Conservation (phyloP, 768 basidiomycete species). For the Ramaria sp. region DNA sequence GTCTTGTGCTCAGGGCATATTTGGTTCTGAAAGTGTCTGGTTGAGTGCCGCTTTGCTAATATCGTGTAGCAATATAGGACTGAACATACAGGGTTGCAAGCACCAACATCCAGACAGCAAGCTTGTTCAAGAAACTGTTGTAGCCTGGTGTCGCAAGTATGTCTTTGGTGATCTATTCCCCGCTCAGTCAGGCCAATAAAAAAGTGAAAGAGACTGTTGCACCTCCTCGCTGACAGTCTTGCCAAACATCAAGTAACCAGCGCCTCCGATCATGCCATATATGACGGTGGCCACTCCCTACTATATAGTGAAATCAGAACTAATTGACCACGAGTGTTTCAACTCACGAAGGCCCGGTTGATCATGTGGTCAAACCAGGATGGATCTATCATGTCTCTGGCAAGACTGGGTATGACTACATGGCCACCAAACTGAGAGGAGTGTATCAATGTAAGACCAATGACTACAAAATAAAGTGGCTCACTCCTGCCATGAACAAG, state of each 20-base stretch:
- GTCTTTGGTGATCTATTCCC: slow-evolving; percentile 66
- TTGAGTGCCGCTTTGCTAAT: slow-evolving; percentile 5
- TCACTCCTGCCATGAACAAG: slow-evolving; percentile 84
- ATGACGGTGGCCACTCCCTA: slow-evolving; percentile 56
- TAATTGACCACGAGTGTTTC: background rate
- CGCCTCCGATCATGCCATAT: slow-evolving; percentile 52
- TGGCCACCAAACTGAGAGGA: slow-evolving; percentile 72
- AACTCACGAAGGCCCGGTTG: slow-evolving; percentile 73
- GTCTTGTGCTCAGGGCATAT: slow-evolving; percentile 75
- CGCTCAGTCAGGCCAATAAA: background rate
- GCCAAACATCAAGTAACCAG: slow-evolving; percentile 92
- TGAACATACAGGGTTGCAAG: slow-evolving; percentile 53
- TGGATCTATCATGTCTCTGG: slow-evolving; percentile 82
- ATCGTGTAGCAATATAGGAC: background rate
- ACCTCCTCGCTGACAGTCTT: slow-evolving; percentile 72
- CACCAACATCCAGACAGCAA: slow-evolving; percentile 83
- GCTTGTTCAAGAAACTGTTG: slow-evolving; percentile 54
- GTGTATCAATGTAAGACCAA: background rate
- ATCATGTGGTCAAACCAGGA: slow-evolving; percentile 72
- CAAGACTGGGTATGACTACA: slow-evolving; percentile 82
- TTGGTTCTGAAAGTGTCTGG: slow-evolving; percentile 49
- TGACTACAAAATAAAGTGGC: slow-evolving; percentile 14
- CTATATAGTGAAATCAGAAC: background rate
- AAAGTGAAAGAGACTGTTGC: slow-evolving; percentile 12
- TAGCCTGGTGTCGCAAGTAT: slow-evolving; percentile 66